Evolutionary conservation across 2,329 filamentous ascomycete species (phyloP).

Genomic region (Hypoxylon sp.): DNA sequence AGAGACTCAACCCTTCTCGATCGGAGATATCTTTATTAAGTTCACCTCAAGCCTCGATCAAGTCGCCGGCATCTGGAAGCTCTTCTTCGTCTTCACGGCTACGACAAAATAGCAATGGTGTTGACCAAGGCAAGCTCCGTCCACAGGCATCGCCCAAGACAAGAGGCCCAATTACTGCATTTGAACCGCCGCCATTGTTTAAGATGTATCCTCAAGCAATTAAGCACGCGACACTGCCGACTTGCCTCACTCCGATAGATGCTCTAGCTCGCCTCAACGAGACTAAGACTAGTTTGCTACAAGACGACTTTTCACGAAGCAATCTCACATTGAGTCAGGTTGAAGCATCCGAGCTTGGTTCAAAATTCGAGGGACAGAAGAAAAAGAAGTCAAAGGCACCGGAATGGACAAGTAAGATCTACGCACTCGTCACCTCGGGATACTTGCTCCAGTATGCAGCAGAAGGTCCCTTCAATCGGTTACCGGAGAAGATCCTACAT

Average conservation of each 20-base stretch:
- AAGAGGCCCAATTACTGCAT: slow-evolving; percentile 38
- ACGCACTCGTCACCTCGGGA: slow-evolving; percentile 78
- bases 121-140: slow-evolving; percentile 40
- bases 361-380: slow-evolving; percentile 60
- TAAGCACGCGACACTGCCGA: slow-evolving; percentile 79
- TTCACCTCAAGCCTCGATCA: slow-evolving; percentile 38
- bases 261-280: slow-evolving; percentile 74
- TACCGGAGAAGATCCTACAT: slow-evolving; percentile 81
- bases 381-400: slow-evolving; percentile 66
- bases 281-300: slow-evolving; percentile 61
- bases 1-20: slow-evolving; percentile 55
- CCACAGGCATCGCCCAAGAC: slow-evolving; percentile 30
- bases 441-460: slow-evolving; percentile 82
- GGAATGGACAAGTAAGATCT: slow-evolving; percentile 80
- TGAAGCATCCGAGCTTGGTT: slow-evolving; percentile 52
- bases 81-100: slow-evolving; percentile 26
- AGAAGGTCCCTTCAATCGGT: slow-evolving; percentile 77
- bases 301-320: slow-evolving; percentile 54
- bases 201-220: slow-evolving; percentile 89
- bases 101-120: slow-evolving; percentile 31
- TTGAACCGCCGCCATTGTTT: slow-evolving; percentile 84
- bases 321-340: slow-evolving; percentile 45
- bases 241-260: slow-evolving; percentile 78
- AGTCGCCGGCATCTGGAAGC: slow-evolving; percentile 33
- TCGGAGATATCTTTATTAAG: slow-evolving; percentile 57